Evolutionary conservation across 2,329 filamentous ascomycete genomes (phyloP), one percentile per base, ranked within the genome.

Genomic region (Alternaria sp.): DNA sequence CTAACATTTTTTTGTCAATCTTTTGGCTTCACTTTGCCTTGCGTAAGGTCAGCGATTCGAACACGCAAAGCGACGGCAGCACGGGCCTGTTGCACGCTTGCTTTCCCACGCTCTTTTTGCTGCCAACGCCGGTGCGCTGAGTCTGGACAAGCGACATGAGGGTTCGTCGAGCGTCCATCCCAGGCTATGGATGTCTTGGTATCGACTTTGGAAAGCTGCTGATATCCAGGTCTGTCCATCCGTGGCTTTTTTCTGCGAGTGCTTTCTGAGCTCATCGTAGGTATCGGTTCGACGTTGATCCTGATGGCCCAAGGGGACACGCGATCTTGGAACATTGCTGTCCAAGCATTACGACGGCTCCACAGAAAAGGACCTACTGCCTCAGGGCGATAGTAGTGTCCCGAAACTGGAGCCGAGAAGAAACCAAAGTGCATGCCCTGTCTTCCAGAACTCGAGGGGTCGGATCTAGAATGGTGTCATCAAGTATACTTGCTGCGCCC

Each of bases 1-100:
- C 72, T 71, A 74, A 72, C 69, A 74, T 74, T 75, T 74, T 74
- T 69, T 69, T 54, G 36, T 1, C 4, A 40, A 17, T 17, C n/a
- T 17, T 25, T 49, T 15, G 13, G 13, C 9, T 23, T 7, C 9
- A 36, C 23, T 49, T 59, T 45, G 17, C 12, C 10, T 3, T 9
- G 8, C 3, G 9, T 21, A 28, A 13, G n/a, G 40, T 19, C 6
- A 11, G 17, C 10, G 6, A 19, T 58, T 58, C 46, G 56, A 51
- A 52, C 25, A 25, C 55, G 13, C 28, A 40, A 10, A 11, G 17
- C n/a, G 46, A 12, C 26, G 17, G 4, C 19, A 46, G 19, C 25
- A 30, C 26, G 17, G 28, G 3, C n/a, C n/a, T n/a, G n/a, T n/a
- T n/a, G n/a, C n/a, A n/a, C n/a, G n/a, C 49, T 13, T 40, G 21